phyloP scores from a whole-genome alignment of 2,329 filamentous ascomycete genomes.

The Alternaria alternata region DNA sequence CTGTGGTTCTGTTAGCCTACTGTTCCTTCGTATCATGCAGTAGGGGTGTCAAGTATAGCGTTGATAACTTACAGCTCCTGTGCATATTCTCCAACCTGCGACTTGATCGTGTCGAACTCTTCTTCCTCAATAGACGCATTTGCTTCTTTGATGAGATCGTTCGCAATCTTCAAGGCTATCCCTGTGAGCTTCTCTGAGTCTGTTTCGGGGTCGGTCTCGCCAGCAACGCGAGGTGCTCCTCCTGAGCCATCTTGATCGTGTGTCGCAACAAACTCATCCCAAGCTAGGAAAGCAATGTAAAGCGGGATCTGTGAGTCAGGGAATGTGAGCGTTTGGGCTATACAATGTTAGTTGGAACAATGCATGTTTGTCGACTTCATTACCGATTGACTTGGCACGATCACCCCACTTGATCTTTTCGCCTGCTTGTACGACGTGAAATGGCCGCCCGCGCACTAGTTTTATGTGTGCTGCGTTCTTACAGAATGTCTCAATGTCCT shows the following conservation, averaged over 20 bases:
- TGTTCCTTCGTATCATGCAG: background rate
- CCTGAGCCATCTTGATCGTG: slow-evolving; percentile 49
- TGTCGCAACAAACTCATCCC: slow-evolving; percentile 56
- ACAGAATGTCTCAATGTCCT: slow-evolving; percentile 90
- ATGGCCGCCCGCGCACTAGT: slow-evolving; percentile 72
- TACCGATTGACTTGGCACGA: slow-evolving; percentile 63
- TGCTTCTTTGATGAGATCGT: slow-evolving; percentile 55
- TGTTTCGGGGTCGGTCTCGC: slow-evolving; percentile 40
- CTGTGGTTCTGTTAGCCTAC: slow-evolving; percentile 43
- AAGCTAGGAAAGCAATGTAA: slow-evolving; percentile 62
- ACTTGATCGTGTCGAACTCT: slow-evolving; percentile 51
- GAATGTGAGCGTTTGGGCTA: slow-evolving; percentile 53
- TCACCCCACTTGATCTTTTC: slow-evolving; percentile 55
- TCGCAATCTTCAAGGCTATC: slow-evolving; percentile 54
- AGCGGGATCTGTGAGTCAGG: slow-evolving; percentile 57
- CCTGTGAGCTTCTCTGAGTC: slow-evolving; percentile 53
- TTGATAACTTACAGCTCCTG: slow-evolving; percentile 53
- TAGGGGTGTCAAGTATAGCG: background rate
- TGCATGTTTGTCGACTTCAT: slow-evolving; percentile 28
- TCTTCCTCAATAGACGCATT: slow-evolving; percentile 52
- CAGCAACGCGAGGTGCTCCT: slow-evolving; percentile 49
- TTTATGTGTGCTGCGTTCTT: slow-evolving; percentile 95
- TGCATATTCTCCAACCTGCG: slow-evolving; percentile 47
- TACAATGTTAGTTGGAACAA: slow-evolving; percentile 11
- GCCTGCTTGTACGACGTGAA: slow-evolving; percentile 58